Evolutionary conservation across 805 yeast genomes (phyloP), one percentile per base, ranked within the genome.

Genomic region (Tetrapisispora fleetii): DNA sequence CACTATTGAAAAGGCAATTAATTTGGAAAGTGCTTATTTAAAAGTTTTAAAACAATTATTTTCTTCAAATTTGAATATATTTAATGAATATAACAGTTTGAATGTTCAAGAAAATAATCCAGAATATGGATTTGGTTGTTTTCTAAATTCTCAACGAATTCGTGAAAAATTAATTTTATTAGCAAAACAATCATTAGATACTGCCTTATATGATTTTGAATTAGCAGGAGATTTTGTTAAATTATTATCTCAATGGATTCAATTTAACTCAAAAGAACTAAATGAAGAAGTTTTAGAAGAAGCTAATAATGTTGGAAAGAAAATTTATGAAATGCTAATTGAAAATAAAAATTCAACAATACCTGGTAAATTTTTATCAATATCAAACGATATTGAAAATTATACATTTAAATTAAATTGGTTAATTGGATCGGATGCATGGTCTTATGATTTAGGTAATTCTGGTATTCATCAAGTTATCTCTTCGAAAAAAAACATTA

Each of bases 391-490:
- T 40, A 67, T 72, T 49, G 73, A 75, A 8, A 69, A 65, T 49
- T 77, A 85, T 55, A 54, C 58, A 28, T 63, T 73, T 48, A 71
- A 72, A 45, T 72, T 84, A 13, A 72, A 77, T 47, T 91, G 98
- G 98, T 73, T 91, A 51, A 73, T 91, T 49, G 96, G 97, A 32
- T 88, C 96, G 18, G 98, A 91, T 65, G 80, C 93, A 32, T 91
- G 98, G 98, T 78, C 96, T 19, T 89, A 83, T 63, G 98, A 91
- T 69, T 71, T 87, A 57, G 98, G 98, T 40, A 73, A 85, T 52
- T 84, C 96, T 6, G 96, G 97, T 63, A 82, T 91, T 46, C 97
- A 91, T 65, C 83, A 83, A 57, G 82, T 88, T 4, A 71, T 91
- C 41, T 69, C 89, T 27, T 80, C 90, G 0, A 82, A 82, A 42